phyloP scores from a whole-genome alignment of 164 flowering plant genomes.

The Chimonanthus praecox region DNA sequence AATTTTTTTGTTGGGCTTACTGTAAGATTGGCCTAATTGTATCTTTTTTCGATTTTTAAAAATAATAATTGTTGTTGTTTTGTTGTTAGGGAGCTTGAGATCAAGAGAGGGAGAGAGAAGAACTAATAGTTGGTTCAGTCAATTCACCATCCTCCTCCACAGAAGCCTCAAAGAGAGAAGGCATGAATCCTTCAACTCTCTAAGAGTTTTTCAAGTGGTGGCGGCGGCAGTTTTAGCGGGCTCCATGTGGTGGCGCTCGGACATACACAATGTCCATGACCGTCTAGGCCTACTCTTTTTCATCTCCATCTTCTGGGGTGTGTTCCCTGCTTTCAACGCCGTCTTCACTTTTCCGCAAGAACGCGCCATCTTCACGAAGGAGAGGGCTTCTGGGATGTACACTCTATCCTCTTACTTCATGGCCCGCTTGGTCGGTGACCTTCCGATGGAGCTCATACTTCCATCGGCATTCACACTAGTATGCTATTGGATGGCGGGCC shows the following conservation, averaged over 20 bases:
- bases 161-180: slow-evolving; percentile 70
- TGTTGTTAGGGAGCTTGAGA: not conserved
- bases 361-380: not conserved
- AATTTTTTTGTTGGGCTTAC: no score
- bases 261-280: slow-evolving; percentile 53
- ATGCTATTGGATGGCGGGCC: not conserved
- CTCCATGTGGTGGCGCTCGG: slow-evolving; percentile 87
- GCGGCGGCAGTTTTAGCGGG: slow-evolving; percentile 57
- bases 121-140: slow-evolving; percentile 50
- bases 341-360: not conserved
- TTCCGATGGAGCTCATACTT: slow-evolving; percentile 5
- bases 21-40: no score
- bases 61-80: no score
- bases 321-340: not conserved
- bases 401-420: slow-evolving; percentile 7
- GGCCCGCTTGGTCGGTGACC: slow-evolving; percentile 2
- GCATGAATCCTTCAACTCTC: slow-evolving; percentile 66
- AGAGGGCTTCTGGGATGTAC: slow-evolving; percentile 4
- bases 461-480: not conserved
- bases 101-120: slow-evolving; percentile 7
- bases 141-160: slow-evolving; percentile 62
- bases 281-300: slow-evolving; percentile 24
- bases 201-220: slow-evolving; percentile 69
- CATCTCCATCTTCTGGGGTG: not conserved
- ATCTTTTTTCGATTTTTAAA: no score